Conservation (phyloP, 1,284 basidiomycete species). For the Trametes polyzona region DNA sequence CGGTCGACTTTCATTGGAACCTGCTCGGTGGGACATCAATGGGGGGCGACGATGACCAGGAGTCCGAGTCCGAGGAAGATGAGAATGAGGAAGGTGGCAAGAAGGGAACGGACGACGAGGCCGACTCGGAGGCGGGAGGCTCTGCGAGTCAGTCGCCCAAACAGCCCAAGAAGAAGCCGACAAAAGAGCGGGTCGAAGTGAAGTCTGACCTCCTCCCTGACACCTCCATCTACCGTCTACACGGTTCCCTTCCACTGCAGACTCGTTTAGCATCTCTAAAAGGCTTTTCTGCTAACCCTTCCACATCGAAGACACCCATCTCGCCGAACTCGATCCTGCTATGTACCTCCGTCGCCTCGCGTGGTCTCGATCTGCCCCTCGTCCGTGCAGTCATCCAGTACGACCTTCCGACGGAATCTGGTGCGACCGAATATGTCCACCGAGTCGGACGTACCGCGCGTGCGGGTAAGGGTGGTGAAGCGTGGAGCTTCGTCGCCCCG, state of each 20-base stretch:
- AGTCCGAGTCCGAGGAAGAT: conserved; percentile 25
- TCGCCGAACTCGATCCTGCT: conserved; percentile 74
- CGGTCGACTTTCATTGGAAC: conserved; percentile 96
- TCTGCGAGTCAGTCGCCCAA: conserved; percentile 28
- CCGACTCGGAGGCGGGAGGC: conserved; percentile 35
- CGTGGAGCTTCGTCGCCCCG: conserved; percentile 91
- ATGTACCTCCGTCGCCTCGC: conserved; percentile 96
- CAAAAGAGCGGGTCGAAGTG: conserved; percentile 52
- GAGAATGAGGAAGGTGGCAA: conserved; percentile 24
- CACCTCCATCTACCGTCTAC: conserved; percentile 87
- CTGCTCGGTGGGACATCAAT: conserved; percentile 83
- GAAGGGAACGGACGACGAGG: conserved; percentile 10
- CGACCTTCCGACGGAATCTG: conserved; percentile 97
- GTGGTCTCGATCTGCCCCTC: conserved; percentile 96
- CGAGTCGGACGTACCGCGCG: conserved; percentile 96
- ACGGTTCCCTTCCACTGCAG: conserved; percentile 88
- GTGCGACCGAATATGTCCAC: conserved; percentile 96
- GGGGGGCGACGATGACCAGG: conserved; percentile 53
- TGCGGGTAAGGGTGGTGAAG: conserved; percentile 86
- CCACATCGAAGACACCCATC: conserved; percentile 33
- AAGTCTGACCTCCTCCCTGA: conserved; percentile 82
- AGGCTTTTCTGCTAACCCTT: conserved; percentile 68
- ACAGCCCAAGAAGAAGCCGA: conserved; percentile 24
- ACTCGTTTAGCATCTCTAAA: conserved; percentile 84
- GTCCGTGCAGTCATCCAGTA: conserved; percentile 95